phyloP scores from a whole-genome alignment of 2,329 filamentous ascomycete genomes.

The Graphilbum ipis-grandicollis region DNA sequence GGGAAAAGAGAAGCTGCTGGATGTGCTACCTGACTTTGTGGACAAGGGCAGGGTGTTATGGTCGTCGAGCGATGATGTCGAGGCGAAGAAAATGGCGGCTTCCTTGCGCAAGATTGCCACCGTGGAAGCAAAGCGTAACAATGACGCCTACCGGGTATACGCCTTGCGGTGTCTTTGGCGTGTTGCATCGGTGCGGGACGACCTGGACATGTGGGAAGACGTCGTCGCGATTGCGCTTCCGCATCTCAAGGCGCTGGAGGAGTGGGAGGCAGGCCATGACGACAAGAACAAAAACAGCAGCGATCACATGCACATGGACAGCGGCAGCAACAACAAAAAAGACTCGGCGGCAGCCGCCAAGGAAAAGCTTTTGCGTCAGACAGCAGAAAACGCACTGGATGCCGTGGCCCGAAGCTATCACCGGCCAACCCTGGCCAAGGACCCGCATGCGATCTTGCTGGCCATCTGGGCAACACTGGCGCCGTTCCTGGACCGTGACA shows the following conservation, averaged over 20 bases:
- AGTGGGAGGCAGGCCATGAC: constrained; percentile 39
- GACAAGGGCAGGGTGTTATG: constrained; percentile 43
- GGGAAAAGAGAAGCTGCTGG: constrained; percentile 73
- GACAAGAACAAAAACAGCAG: constrained; percentile 6
- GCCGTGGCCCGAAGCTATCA: constrained; percentile 32
- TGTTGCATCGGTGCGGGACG: constrained; percentile 54
- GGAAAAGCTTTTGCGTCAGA: constrained; percentile 23
- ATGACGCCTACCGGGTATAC: constrained; percentile 63
- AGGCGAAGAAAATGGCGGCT: constrained; percentile 34
- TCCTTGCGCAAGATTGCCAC: constrained; percentile 66
- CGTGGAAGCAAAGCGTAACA: constrained; percentile 83
- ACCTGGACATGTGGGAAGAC: constrained; percentile 53
- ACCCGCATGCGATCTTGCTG: constrained; percentile 20
- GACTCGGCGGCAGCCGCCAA: constrained; percentile 10
- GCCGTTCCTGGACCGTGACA: constrained; percentile 20
- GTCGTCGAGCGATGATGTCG: too few species aligned
- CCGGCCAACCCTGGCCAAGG: constrained; percentile 18
- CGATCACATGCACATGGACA: constrained; percentile 4
- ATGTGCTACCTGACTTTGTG: constrained; percentile 64
- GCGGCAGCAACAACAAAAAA: background rate
- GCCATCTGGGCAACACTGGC: constrained; percentile 22
- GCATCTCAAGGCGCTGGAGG: constrained; percentile 39
- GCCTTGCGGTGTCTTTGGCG: constrained; percentile 57
- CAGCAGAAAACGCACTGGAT: constrained; percentile 31
- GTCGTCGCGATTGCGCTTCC: constrained; percentile 46